Conservation (phyloP, 1,139 yeast species). For the Saccharomyces uvarum region DNA sequence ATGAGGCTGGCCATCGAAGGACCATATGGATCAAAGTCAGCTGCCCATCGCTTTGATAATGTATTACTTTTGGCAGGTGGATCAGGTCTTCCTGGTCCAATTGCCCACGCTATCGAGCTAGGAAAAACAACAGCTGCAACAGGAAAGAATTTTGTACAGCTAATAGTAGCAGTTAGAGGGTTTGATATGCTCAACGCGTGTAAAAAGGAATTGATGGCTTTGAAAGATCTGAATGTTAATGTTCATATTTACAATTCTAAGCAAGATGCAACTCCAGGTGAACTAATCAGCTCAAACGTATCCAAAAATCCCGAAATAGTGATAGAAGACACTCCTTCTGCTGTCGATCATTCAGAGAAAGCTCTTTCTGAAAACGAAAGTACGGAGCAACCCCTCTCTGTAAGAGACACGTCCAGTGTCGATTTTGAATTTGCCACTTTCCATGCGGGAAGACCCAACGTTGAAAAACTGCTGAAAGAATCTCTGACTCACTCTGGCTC, state of each 20-base stretch:
- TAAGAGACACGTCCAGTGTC: background rate
- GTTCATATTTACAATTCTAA: background rate
- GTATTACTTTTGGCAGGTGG: constrained; percentile 60
- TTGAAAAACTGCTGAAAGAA: constrained; percentile 34
- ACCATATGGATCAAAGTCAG: constrained; percentile 43
- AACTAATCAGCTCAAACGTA: background rate
- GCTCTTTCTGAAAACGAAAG: background rate
- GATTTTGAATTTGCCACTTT: background rate
- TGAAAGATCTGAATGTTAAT: background rate
- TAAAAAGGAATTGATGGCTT: background rate
- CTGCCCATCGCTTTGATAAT: constrained; percentile 38
- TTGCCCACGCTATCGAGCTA: constrained; percentile 26
- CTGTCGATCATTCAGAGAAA: background rate
- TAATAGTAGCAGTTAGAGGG: constrained; percentile 3
- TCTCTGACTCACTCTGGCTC: constrained; percentile 18
- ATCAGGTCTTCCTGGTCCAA: constrained; percentile 63
- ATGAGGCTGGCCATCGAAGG: constrained; percentile 50
- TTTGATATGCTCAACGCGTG: constrained; percentile 4
- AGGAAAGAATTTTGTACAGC: background rate
- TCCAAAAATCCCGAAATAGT: background rate
- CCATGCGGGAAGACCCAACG: constrained; percentile 43
- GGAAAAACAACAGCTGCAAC: background rate
- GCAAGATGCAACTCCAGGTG: background rate
- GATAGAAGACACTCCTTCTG: background rate
- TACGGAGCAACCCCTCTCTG: background rate